Percentiles rank a stretch among this genome's conserved stretches.
Evolutionary conservation across 2,329 filamentous ascomycete genomes (phyloP).

Genomic region (Tolypocladium sp.): DNA sequence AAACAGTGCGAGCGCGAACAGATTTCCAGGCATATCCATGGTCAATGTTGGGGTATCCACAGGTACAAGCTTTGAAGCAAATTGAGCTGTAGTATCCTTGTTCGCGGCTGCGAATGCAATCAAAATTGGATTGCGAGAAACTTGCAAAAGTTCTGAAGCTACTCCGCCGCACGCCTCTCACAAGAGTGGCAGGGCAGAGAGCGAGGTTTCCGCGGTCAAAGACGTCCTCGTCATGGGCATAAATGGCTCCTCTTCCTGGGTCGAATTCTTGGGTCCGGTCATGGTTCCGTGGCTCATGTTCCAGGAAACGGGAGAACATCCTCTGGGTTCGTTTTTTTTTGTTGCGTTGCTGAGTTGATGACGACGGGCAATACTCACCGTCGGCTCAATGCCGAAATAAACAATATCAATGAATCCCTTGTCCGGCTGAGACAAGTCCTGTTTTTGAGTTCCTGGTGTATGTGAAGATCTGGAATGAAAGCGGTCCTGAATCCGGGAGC

Average conservation of each 20-base stretch:
- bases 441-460: slow-evolving; percentile 2
- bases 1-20: background rate
- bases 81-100: background rate
- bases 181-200: background rate
- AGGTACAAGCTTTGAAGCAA: background rate
- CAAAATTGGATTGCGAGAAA: slow-evolving; percentile 13
- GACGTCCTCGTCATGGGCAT: background rate
- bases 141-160: slow-evolving; percentile 3
- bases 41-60: background rate
- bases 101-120: slow-evolving; percentile 14
- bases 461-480: background rate
- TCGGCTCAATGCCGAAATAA: background rate
- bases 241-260: background rate
- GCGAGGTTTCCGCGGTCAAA: background rate
- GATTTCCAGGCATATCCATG: background rate
- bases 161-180: background rate
- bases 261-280: background rate
- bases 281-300: background rate
- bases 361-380: slow-evolving; percentile 3
- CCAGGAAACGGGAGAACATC: background rate
- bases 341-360: background rate
- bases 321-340: background rate
- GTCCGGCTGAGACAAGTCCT: slow-evolving; percentile 8
- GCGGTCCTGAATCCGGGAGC: background rate
- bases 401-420: background rate